Evolutionary conservation across 2,329 filamentous ascomycete species (phyloP).

Genomic region (Claviceps quebecensis): DNA sequence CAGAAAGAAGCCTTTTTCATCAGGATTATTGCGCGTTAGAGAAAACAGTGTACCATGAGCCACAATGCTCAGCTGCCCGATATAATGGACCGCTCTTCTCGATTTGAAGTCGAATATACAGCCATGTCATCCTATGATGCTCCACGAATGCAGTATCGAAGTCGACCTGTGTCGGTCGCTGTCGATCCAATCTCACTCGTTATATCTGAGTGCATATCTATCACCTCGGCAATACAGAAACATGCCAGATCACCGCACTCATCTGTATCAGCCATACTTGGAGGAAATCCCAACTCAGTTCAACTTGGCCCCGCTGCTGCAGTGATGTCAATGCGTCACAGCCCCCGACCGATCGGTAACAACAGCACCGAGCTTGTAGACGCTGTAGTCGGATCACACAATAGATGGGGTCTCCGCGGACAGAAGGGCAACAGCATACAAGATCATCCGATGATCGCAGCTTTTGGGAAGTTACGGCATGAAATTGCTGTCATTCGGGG

Average conservation of each 20-base stretch:
- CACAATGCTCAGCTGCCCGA: not conserved
- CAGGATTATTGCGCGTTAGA: not conserved
- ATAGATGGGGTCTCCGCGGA: constrained; percentile 83
- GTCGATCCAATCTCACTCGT: constrained; percentile 86
- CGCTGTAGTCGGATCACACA: constrained; percentile 45
- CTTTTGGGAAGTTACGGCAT: constrained; percentile 77
- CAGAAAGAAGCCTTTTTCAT: not conserved
- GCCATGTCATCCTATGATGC: constrained; percentile 11
- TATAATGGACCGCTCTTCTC: not conserved
- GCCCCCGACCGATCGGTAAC: constrained; percentile 20
- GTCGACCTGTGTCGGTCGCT: constrained; percentile 58
- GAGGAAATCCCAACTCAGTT: constrained; percentile 51
- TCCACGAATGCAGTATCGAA: constrained; percentile 44
- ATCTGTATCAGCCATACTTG: constrained; percentile 88
- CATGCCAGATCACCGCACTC: constrained; percentile 92
- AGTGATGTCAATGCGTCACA: constrained; percentile 26
- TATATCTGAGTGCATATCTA: constrained; percentile 96
- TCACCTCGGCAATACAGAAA: constrained; percentile 97
- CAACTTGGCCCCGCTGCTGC: constrained; percentile 36
- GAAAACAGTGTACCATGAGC: constrained; percentile 1
- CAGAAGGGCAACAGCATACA: constrained; percentile 96
- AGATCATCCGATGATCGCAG: constrained; percentile 91
- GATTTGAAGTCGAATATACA: not conserved
- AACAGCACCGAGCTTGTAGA: constrained; percentile 27
- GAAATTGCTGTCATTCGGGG: constrained; percentile 78